These are phyloP conservation scores for Pseudocercospora ulei DNA, from an alignment of 2,329 filamentous ascomycete genomes.

Conservation along the genomic window DNA sequence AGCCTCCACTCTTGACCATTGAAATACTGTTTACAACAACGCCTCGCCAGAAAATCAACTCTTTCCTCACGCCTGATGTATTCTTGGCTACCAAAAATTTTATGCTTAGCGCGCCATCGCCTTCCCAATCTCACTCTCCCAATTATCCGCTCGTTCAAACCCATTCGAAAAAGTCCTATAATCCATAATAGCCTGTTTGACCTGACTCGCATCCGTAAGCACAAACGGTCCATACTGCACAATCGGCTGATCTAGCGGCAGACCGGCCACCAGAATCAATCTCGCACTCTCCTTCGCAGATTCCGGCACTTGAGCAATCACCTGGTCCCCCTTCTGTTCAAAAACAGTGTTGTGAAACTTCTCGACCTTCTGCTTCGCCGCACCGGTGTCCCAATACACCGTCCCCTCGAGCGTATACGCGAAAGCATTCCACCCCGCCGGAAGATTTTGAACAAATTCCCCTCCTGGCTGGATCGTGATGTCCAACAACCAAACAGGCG, in stretches of 20 bases:
- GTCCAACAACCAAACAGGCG: constrained; percentile 92
- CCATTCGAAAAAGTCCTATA: constrained; percentile 65
- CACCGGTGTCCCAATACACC: constrained; percentile 51
- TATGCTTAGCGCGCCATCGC: constrained; percentile 44
- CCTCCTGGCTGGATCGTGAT: constrained; percentile 71
- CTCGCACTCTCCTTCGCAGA: constrained; percentile 51
- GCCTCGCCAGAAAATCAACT: neutral
- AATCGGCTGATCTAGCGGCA: constrained; percentile 68
- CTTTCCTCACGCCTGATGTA: neutral
- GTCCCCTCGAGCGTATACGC: constrained; percentile 73
- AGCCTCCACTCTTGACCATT: neutral
- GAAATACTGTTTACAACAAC: constrained; percentile 9
- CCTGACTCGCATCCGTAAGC: constrained; percentile 59
- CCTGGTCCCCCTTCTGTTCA: constrained; percentile 63
- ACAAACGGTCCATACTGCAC: constrained; percentile 83
- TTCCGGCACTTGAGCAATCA: constrained; percentile 61
- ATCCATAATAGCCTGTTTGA: constrained; percentile 66
- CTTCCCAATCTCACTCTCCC: constrained; percentile 82
- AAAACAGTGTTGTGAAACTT: constrained; percentile 87
- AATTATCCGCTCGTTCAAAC: constrained; percentile 67
- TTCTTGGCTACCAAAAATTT: neutral
- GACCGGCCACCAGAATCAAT: constrained; percentile 65
- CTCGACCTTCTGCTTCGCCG: constrained; percentile 46
- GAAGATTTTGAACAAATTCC: constrained; percentile 62
- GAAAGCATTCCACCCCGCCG: constrained; percentile 79